These are phyloP conservation scores for Chaetomium strumarium DNA, from an alignment of 2,329 filamentous ascomycete species.

Conservation along the genomic window DNA sequence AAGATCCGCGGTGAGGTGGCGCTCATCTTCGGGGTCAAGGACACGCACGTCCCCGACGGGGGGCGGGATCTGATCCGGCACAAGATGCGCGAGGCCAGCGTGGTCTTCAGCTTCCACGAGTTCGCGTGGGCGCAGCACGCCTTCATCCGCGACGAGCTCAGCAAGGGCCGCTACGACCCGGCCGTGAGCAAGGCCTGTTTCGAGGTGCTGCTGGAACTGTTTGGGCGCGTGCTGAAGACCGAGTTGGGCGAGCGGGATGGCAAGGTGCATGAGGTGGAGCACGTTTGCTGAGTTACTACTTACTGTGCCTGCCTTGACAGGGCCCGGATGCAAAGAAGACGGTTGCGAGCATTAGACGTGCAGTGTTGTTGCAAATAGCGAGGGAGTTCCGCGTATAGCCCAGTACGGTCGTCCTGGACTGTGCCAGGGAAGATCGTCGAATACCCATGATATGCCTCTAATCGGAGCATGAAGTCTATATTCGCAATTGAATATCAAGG, in stretches of 20 bases:
- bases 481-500: not conserved
- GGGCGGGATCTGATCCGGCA: conserved; percentile 79
- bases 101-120: conserved; percentile 78
- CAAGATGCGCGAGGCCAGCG: conserved; percentile 70
- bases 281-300: conserved; percentile 55
- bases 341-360: too few species aligned
- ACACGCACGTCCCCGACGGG: conserved; percentile 79
- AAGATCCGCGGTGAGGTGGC: conserved; percentile 73
- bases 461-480: not conserved
- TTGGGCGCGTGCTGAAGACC: conserved; percentile 68
- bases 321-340: too few species aligned
- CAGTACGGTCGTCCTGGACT: too few species aligned
- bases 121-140: conserved; percentile 92
- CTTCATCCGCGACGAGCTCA: conserved; percentile 87
- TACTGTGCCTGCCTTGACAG: not conserved
- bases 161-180: conserved; percentile 90
- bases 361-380: too few species aligned
- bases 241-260: conserved; percentile 68
- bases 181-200: conserved; percentile 84
- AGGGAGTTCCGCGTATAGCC: too few species aligned
- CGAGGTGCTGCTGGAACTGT: conserved; percentile 82
- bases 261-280: conserved; percentile 57
- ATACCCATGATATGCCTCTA: too few species aligned
- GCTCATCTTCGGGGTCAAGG: conserved; percentile 88
- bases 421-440: too few species aligned